These are phyloP conservation scores for Nematocida parisii DNA, from an alignment of 371 early-diverging fungal genomes.

Conservation along the genomic window DNA sequence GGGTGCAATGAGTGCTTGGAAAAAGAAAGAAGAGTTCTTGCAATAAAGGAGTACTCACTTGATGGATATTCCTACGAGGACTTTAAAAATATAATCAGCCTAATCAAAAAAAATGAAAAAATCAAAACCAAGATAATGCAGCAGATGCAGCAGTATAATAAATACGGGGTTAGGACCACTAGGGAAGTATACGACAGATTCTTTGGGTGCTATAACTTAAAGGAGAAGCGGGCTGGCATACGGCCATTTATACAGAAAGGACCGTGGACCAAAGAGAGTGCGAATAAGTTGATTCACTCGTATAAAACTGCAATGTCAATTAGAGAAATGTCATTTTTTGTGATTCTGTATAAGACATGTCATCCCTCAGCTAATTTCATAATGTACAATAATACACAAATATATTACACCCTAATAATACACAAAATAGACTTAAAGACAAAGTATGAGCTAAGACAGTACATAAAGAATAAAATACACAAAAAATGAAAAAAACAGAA, in stretches of 20 bases:
- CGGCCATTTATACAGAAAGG: constrained; percentile 53
- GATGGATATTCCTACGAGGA: constrained; percentile 4
- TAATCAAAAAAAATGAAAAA: constrained; percentile 24
- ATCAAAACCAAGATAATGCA: constrained; percentile 30
- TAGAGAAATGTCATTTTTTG: constrained; percentile 31
- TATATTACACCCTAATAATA: constrained; percentile 32
- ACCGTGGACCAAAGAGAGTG: constrained; percentile 50
- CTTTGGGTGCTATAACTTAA: constrained; percentile 53
- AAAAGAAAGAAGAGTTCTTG: not conserved
- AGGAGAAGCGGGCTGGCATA: constrained; percentile 39
- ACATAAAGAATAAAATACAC: constrained; percentile 26
- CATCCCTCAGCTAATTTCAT: constrained; percentile 4
- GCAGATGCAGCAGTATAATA: constrained; percentile 30
- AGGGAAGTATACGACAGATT: constrained; percentile 23
- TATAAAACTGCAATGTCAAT: constrained; percentile 46
- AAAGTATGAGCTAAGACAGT: constrained; percentile 12
- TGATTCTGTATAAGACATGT: not conserved
- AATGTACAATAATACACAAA: constrained; percentile 6
- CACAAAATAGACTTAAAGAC: constrained; percentile 30
- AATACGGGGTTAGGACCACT: constrained; percentile 20
- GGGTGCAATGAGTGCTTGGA: not conserved
- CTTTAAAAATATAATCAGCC: constrained; percentile 1
- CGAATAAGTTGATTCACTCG: constrained; percentile 38
- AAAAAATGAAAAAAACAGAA: constrained; percentile 10
- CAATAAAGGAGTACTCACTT: not conserved